phyloP scores from a whole-genome alignment of 768 basidiomycete species.

The Sporobolomyces phaffii region DNA sequence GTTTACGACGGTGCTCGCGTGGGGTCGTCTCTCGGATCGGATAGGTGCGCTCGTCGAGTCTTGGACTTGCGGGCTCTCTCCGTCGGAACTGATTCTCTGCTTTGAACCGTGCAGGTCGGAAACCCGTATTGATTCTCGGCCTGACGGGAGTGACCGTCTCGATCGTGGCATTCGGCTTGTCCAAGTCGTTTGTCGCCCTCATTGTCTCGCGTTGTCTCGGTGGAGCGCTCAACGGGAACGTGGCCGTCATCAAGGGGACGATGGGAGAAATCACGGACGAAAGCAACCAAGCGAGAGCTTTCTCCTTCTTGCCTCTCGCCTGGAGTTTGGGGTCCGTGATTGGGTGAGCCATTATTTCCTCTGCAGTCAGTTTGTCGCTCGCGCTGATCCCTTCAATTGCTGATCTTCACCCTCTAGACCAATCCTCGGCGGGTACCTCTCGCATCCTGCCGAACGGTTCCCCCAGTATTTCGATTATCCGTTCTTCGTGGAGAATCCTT shows the following conservation, averaged over 20 bases:
- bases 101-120: constrained; percentile 36
- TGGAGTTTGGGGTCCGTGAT: constrained; percentile 34
- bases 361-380: too few species aligned
- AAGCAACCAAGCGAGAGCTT: constrained; percentile 39
- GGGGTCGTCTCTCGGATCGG: constrained; percentile 40
- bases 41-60: constrained; percentile 7
- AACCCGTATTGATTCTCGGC: constrained; percentile 41
- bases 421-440: constrained; percentile 39
- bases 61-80: neutral
- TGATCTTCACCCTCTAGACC: constrained; percentile 8
- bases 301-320: constrained; percentile 38
- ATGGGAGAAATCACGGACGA: constrained; percentile 40
- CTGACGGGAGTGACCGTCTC: constrained; percentile 34
- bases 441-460: constrained; percentile 32
- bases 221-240: constrained; percentile 30
- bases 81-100: neutral
- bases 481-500: constrained; percentile 36
- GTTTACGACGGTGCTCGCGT: constrained; percentile 35
- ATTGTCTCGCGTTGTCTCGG: constrained; percentile 34
- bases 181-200: constrained; percentile 21
- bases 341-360: constrained; percentile 7
- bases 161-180: constrained; percentile 37
- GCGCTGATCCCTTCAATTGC: too few species aligned
- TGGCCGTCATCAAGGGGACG: constrained; percentile 35
- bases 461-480: constrained; percentile 4